Percentiles rank a stretch among this genome's conserved stretches.
Evolutionary conservation across 108 stramenopile species (phyloP).

Genomic region (Nitzschia sp.): DNA sequence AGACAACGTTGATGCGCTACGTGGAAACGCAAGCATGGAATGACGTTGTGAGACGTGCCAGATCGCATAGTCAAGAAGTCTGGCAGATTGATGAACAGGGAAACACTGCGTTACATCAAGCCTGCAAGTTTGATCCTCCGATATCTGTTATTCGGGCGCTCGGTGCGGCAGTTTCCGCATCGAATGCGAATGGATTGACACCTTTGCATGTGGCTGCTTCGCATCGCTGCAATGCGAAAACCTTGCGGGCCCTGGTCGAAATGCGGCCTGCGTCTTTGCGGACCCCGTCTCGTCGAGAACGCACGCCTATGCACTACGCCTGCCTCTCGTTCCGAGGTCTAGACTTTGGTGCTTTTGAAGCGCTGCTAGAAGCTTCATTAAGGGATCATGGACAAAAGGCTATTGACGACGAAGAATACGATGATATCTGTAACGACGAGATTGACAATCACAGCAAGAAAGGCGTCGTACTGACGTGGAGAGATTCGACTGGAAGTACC

Average conservation of each 20-base stretch:
- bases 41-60: conserved; percentile 32
- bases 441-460: conserved; percentile 5
- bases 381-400: background rate
- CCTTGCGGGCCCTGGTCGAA: conserved; percentile 36
- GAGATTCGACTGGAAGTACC: conserved; percentile 42
- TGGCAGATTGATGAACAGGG: conserved; percentile 38
- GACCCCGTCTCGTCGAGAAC: conserved; percentile 21
- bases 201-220: conserved; percentile 45
- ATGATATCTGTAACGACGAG: conserved; percentile 2
- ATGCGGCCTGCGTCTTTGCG: conserved; percentile 14
- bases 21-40: conserved; percentile 34
- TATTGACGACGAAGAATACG: background rate
- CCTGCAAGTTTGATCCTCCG: conserved; percentile 62
- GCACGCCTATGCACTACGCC: conserved; percentile 54
- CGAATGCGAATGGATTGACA: conserved; percentile 35
- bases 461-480: conserved; percentile 34
- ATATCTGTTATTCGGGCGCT: conserved; percentile 51
- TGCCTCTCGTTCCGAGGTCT: conserved; percentile 48
- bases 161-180: conserved; percentile 25
- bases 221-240: conserved; percentile 32
- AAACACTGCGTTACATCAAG: conserved; percentile 62
- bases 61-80: conserved; percentile 31
- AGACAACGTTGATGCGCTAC: conserved; percentile 23
- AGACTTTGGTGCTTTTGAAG: conserved; percentile 45
- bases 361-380: conserved; percentile 38